Conservation (phyloP, 2,329 filamentous ascomycete species). For the Aspergillus sp. region DNA sequence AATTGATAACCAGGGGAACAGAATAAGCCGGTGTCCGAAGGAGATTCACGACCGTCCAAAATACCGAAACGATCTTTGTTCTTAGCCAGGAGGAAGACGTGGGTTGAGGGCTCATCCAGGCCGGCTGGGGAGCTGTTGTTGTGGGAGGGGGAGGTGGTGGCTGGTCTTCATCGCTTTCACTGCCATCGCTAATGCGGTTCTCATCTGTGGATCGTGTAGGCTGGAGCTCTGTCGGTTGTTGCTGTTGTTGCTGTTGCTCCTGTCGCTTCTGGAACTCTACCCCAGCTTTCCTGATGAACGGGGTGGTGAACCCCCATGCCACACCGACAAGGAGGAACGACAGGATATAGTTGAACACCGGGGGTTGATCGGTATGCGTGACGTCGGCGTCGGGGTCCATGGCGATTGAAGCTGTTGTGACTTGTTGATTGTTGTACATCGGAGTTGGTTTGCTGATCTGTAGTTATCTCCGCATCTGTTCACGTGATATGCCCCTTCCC, state of each 20-base stretch:
- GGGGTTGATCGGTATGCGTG: slow-evolving; percentile 28
- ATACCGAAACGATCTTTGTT: slow-evolving; percentile 61
- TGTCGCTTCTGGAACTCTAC: slow-evolving; percentile 66
- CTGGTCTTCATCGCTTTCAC: slow-evolving; percentile 13
- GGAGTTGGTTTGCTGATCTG: not conserved
- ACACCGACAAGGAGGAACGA: slow-evolving; percentile 88
- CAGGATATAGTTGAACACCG: slow-evolving; percentile 74
- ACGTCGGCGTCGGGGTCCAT: slow-evolving; percentile 37
- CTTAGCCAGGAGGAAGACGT: slow-evolving; percentile 56
- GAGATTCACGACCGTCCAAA: slow-evolving; percentile 76
- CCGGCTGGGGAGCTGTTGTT: slow-evolving; percentile 11
- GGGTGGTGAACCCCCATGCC: slow-evolving; percentile 90
- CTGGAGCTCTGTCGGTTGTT: slow-evolving; percentile 11
- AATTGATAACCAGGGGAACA: slow-evolving; percentile 78
- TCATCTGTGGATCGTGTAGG: not conserved
- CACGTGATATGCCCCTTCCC: not conserved
- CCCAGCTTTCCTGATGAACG: slow-evolving; percentile 86
- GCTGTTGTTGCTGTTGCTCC: slow-evolving; percentile 23
- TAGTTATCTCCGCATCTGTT: not conserved
- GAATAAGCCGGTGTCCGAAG: slow-evolving; percentile 80
- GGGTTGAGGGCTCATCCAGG: slow-evolving; percentile 19
- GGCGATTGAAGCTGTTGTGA: not conserved
- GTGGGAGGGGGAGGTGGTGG: not conserved
- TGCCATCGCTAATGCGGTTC: not conserved
- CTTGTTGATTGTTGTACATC: not conserved